phyloP scores from a whole-genome alignment of 257 asterid genomes.

The Cinchona pubescens region DNA sequence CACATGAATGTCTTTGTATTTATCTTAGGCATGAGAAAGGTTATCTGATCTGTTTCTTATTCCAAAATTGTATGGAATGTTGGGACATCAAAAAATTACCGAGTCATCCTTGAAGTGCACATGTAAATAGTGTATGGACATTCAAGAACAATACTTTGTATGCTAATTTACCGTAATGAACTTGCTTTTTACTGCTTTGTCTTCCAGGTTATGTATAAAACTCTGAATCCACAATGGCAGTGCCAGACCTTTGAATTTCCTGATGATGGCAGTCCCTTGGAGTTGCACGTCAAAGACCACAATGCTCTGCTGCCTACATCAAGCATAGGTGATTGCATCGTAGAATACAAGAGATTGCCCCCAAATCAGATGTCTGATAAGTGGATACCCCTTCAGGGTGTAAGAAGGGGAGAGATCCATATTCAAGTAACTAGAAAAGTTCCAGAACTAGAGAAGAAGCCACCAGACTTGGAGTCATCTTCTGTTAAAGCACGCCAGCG shows the following conservation, averaged over 20 bases:
- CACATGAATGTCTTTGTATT: not conserved
- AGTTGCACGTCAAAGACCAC: conserved; percentile 86
- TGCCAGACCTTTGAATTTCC: conserved; percentile 89
- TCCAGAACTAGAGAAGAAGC: conserved; percentile 68
- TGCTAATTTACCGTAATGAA: not conserved
- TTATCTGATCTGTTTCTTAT: not conserved
- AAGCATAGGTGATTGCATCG: conserved; percentile 77
- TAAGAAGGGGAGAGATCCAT: conserved; percentile 83
- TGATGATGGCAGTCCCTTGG: conserved; percentile 77
- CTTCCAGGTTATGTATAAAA: conserved; percentile 64
- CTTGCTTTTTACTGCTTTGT: not conserved
- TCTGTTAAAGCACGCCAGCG: conserved; percentile 52
- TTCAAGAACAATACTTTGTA: not conserved
- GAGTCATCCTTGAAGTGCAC: not conserved
- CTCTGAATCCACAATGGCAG: conserved; percentile 86
- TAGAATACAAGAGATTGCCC: conserved; percentile 81
- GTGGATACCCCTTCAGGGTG: conserved; percentile 98
- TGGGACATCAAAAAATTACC: not conserved
- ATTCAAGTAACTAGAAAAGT: conserved; percentile 71
- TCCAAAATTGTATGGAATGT: not conserved
- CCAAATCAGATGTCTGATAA: conserved; percentile 86
- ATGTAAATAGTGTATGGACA: not conserved
- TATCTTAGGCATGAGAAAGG: not conserved
- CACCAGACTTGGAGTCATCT: conserved; percentile 51
- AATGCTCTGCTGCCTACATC: conserved; percentile 70